These are phyloP conservation scores for Hyaloscypha bicolor DNA, from an alignment of 495 filamentous ascomycete species.

Conservation along the genomic window DNA sequence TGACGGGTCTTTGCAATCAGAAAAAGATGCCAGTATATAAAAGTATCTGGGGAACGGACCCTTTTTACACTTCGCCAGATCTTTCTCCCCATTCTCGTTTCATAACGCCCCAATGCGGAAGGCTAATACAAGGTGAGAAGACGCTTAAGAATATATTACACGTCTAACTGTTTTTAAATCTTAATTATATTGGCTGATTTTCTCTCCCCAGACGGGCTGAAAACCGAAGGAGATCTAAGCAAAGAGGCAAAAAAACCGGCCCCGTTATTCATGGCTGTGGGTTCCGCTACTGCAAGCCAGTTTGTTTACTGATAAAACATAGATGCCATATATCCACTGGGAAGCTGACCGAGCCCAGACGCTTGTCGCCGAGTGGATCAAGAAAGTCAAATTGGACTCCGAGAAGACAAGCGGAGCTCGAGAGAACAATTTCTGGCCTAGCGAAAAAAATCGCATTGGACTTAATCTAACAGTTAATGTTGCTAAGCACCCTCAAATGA, in stretches of 20 bases:
- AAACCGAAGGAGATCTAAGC: background rate
- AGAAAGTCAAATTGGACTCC: slow-evolving; percentile 5
- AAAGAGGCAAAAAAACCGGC: background rate
- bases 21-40: slow-evolving; percentile 10
- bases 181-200: background rate
- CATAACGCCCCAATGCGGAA: slow-evolving; percentile 9
- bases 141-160: background rate
- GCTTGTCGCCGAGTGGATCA: background rate
- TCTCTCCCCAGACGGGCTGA: background rate
- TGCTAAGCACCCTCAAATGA: background rate
- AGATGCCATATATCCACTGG: slow-evolving; percentile 21
- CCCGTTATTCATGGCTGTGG: slow-evolving; percentile 12
- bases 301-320: background rate
- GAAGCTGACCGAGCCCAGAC: slow-evolving; percentile 3
- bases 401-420: background rate
- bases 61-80: slow-evolving; percentile 13
- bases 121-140: slow-evolving; percentile 7
- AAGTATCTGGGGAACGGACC: slow-evolving; percentile 13
- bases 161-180: background rate
- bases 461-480: background rate
- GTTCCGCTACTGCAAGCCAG: background rate
- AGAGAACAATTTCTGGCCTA: slow-evolving; percentile 8
- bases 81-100: slow-evolving; percentile 15
- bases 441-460: slow-evolving; percentile 3
- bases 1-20: slow-evolving; percentile 2